These are phyloP conservation scores for Neopestalotiopsis sp. DNA, from an alignment of 2,329 filamentous ascomycete species.

Conservation along the genomic window DNA sequence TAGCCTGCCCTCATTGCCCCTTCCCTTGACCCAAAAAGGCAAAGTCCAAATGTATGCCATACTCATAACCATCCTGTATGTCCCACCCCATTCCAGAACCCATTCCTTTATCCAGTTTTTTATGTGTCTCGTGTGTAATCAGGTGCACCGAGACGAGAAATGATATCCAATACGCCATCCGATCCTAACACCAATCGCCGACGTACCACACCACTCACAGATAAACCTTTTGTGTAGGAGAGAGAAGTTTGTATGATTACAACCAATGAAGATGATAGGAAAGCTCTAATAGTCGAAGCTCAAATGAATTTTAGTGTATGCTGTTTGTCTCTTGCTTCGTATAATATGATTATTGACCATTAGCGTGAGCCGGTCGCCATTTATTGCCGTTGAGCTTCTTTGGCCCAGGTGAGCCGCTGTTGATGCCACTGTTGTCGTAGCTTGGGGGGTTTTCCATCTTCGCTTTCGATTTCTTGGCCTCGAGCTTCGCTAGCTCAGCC, in stretches of 20 bases:
- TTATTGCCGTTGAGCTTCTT: conserved; percentile 7
- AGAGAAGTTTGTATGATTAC: not conserved
- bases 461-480: not conserved
- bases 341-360: not conserved
- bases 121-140: not conserved
- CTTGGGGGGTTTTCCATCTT: not conserved
- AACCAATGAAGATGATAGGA: not conserved
- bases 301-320: not conserved
- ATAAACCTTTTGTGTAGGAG: not conserved
- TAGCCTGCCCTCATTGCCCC: not conserved
- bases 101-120: not conserved
- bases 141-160: conserved; percentile 14
- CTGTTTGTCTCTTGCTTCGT: not conserved
- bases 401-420: not conserved
- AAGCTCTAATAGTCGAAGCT: not conserved
- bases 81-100: not conserved
- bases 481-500: not conserved
- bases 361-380: conserved; percentile 2
- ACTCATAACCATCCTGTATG: not conserved
- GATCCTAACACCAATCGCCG: conserved; percentile 12
- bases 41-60: not conserved
- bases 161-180: conserved; percentile 8
- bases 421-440: not conserved
- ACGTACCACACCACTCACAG: conserved; percentile 5
- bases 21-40: not conserved